A percentile compares a stretch with the other conserved stretches of the same genome.
Conservation (phyloP, 306 rosid genomes). For the Vigna hirtella region DNA sequence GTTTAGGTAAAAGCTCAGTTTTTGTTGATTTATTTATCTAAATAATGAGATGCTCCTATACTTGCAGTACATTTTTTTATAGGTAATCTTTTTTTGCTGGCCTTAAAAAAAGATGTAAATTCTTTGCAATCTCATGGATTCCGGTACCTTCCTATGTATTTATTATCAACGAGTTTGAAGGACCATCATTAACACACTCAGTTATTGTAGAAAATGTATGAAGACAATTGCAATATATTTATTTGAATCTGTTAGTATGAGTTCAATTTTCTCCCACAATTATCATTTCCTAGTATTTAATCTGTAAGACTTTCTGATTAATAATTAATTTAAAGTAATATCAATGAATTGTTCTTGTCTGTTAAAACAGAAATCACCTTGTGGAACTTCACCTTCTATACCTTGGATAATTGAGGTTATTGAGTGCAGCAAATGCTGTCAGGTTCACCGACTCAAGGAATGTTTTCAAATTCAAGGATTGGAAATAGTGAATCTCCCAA, state of each 20-base stretch:
- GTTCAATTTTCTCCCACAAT: conserved; percentile 19
- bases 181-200: neutral
- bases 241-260: neutral
- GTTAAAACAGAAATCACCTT: conserved; percentile 41
- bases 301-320: conserved; percentile 21
- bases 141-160: too few species aligned
- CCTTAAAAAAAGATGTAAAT: too few species aligned
- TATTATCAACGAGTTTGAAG: too few species aligned
- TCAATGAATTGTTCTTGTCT: conserved; percentile 34
- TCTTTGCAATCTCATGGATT: too few species aligned
- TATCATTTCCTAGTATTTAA: conserved; percentile 12
- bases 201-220: conserved; percentile 18
- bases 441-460: conserved; percentile 54
- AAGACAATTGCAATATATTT: neutral
- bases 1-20: conserved; percentile 17
- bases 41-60: too few species aligned
- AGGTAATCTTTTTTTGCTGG: too few species aligned
- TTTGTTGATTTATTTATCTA: too few species aligned
- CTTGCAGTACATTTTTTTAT: too few species aligned
- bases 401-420: conserved; percentile 35
- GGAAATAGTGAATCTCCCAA: conserved; percentile 54
- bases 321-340: conserved; percentile 38
- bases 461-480: conserved; percentile 56
- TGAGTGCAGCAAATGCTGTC: conserved; percentile 51
- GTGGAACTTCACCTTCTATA: conserved; percentile 38